Conservation (phyloP, 352 stramenopile genomes). For the Aphanomyces euteiches region DNA sequence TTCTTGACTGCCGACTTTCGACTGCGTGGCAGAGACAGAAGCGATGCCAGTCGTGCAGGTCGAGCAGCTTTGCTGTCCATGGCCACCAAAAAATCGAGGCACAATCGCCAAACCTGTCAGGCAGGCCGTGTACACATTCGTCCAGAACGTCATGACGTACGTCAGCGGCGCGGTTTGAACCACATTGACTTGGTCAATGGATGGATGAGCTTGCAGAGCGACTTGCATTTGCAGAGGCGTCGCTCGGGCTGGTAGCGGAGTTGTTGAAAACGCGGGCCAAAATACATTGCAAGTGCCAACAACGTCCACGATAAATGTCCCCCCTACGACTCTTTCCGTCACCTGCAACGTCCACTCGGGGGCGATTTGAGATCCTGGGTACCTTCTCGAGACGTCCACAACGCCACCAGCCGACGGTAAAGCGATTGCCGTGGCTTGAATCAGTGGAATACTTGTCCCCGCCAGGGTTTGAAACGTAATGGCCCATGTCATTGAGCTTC, state of each 20-base stretch:
- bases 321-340: neutral
- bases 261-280: neutral
- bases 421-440: neutral
- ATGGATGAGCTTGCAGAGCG: neutral
- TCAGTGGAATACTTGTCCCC: neutral
- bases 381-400: neutral
- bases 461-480: constrained; percentile 2
- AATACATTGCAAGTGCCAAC: neutral
- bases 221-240: neutral
- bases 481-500: neutral
- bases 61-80: neutral
- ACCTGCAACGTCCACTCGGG: neutral
- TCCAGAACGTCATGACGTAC: neutral
- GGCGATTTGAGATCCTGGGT: neutral
- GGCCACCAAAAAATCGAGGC: neutral
- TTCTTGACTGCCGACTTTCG: neutral
- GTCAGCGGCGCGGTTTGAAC: neutral
- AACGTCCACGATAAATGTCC: neutral
- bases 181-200: neutral
- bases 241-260: neutral
- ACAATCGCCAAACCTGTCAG: neutral
- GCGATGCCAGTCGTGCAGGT: neutral
- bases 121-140: neutral
- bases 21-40: neutral
- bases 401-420: neutral